Conservation (phyloP, 495 filamentous ascomycete species). For the Podospora fimiseda region DNA sequence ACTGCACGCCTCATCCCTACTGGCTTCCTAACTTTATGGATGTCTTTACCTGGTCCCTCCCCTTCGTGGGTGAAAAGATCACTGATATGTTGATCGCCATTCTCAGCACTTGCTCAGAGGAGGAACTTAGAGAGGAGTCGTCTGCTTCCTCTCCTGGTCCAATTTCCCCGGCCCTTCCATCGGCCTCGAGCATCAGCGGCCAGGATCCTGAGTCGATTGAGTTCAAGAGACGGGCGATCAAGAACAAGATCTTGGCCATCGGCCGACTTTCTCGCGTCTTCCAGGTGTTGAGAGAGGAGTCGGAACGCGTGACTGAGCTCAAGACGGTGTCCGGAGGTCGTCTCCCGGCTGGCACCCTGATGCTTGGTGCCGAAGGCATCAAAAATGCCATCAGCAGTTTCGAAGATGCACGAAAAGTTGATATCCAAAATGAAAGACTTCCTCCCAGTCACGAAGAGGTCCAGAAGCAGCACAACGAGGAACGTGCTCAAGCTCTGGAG, state of each 20-base stretch:
- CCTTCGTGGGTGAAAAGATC: constrained; percentile 98
- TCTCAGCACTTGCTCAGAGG: constrained; percentile 94
- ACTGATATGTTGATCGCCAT: constrained; percentile 99
- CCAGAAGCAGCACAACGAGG: constrained; percentile 66
- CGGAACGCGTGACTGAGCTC: constrained; percentile 91
- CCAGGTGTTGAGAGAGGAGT: constrained; percentile 96
- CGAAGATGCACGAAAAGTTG: constrained; percentile 96
- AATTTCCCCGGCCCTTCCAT: constrained; percentile 58
- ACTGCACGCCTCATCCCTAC: constrained; percentile 98
- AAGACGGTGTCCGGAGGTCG: constrained; percentile 94
- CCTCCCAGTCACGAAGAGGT: constrained; percentile 93
- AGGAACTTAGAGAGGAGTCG: constrained; percentile 80
- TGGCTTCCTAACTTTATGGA: constrained; percentile 99
- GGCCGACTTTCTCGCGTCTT: constrained; percentile 95
- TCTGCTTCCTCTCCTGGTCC: constrained; percentile 53
- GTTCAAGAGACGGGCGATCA: constrained; percentile 90
- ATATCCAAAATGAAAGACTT: constrained; percentile 90
- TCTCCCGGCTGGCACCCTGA: constrained; percentile 89
- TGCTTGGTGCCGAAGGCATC: constrained; percentile 97
- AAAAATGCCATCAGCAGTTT: constrained; percentile 98
- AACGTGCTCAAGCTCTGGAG: constrained; percentile 74
- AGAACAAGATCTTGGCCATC: constrained; percentile 99
- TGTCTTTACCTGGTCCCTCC: constrained; percentile 97
- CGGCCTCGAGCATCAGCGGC: constrained; percentile 27
- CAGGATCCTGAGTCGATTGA: constrained; percentile 77